Percentiles rank a stretch among this genome's conserved stretches.
Conservation (phyloP, 495 filamentous ascomycete genomes). For the Geopyxis carbonaria region DNA sequence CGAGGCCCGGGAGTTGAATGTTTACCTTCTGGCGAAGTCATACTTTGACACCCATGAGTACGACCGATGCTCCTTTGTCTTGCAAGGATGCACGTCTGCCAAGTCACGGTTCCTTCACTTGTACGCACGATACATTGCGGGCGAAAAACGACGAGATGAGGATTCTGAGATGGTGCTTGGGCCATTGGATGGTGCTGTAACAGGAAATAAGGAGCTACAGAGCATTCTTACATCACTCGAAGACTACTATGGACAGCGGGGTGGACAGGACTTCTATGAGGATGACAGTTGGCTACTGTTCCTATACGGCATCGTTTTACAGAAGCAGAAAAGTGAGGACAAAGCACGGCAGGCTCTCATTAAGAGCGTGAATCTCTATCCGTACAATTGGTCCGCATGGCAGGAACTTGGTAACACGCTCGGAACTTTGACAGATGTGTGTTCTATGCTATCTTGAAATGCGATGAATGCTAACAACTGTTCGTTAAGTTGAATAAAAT, state of each 20-base stretch:
- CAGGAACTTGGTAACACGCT: constrained; percentile 64
- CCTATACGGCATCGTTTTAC: constrained; percentile 78
- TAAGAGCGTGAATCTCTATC: constrained; percentile 64
- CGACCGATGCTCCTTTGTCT: constrained; percentile 75
- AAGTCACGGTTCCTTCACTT: constrained; percentile 56
- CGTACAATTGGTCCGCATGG: constrained; percentile 96
- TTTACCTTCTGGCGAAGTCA: constrained; percentile 81
- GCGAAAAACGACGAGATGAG: constrained; percentile 91
- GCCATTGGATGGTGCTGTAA: constrained; percentile 67
- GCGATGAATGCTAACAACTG: not conserved
- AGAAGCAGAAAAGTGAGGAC: constrained; percentile 75
- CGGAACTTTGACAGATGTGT: constrained; percentile 64
- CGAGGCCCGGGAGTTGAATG: constrained; percentile 62
- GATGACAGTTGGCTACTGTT: constrained; percentile 94
- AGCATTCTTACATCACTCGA: constrained; percentile 58
- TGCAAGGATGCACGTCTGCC: constrained; percentile 15
- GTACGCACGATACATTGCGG: constrained; percentile 81
- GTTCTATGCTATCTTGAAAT: constrained; percentile 15
- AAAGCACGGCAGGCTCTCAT: constrained; percentile 68
- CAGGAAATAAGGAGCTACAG: constrained; percentile 66
- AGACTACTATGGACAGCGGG: constrained; percentile 47
- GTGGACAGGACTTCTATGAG: constrained; percentile 39
- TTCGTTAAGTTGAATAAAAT: constrained; percentile 45
- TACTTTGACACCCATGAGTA: constrained; percentile 93
- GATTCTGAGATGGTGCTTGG: constrained; percentile 96